Evolutionary conservation across 2,329 filamentous ascomycete genomes (phyloP), one percentile per base, ranked within the genome.

Genomic region (Aureobasidium vineae): DNA sequence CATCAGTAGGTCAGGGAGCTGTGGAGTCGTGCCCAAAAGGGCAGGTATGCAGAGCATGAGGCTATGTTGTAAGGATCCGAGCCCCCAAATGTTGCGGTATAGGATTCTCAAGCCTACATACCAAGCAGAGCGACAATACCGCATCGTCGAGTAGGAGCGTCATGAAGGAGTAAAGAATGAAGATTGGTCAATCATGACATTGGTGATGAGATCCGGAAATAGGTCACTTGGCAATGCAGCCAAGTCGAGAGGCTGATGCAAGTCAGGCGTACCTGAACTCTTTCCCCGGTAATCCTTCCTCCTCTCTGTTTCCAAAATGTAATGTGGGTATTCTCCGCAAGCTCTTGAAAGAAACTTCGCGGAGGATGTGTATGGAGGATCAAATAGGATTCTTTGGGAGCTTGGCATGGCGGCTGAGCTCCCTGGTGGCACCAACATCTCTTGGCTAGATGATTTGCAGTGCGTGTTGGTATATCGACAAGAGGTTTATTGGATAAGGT

Each of bases 41-140:
- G 23, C 13, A 28, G 23, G 23, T 26, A 28, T 28, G n/a, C 45
- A 49, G 45, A 15, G 23, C 7, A 28, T 15, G 45, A 49, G 43
- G 43, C 43, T 47, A 47, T 47, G 43, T 47, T 47, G 43, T 23
- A n/a, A 47, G 43, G n/a, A 47, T 47, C 43, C n/a, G n/a, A 47
- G 43, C n/a, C n/a, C n/a, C n/a, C n/a, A 5, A 7, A 6, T 47
- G n/a, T 47, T 26, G 23, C 45, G 11, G 45, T 13, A 49, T 10
- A 13, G 13, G 21, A 13, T 26, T 28, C 13, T 49, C 45, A 5
- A 49, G 26, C 23, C 19, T 36, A 6, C 13, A 49, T 49, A 23
- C 45, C 45, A 47, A 23, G 45, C 45, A 47, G 6, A 47, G n/a
- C 21, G n/a, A 47, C 7, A 47, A 26, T 6, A n/a, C n/a, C n/a